Base-by-base conservation (phyloP, 345 rosid genomes). In the Citrus hindsii region DNA sequence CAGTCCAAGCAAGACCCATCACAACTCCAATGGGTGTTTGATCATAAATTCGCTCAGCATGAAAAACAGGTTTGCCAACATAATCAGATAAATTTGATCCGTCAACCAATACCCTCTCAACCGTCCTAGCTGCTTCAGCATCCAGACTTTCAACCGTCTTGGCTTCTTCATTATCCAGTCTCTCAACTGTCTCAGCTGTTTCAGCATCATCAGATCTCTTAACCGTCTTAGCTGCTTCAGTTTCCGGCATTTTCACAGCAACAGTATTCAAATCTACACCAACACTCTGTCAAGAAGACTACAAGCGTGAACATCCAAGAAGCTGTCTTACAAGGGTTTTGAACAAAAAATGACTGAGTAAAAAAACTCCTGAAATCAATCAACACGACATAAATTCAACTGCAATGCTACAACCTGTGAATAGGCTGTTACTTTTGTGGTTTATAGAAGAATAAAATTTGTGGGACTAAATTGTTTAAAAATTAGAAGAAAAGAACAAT, bases 1-100 rank as follows among this genome's bases (percentile, higher is more conserved):
- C 89, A 69, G 99, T 96, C 98, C 99, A 96, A 64, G 98, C 99
- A 74, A 96, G 94, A 80, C 99, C 99, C 99, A 96, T 93, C 74
- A 97, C 99, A 60, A 97, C 98, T 69, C 99, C 99, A 48, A 90
- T 81, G 5, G 99, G 99, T 56, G 99, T 92, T 73, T 81, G 92
- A 76, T 92, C 91, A 37, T 94, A 97, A 59, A 97, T 89, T 76
- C 97, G 93, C 74, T 97, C 99, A 2, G 97, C 99, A 38, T 94
- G 99, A 86, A 96, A 96, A 28, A 92, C 94, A 3, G 98, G 98
- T 81, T 94, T 96, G 67, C 98, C 99, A 66, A 97, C 98, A 82
- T 85, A 97, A 82, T 97, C 91, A 53, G 58, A 53, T 53, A 53
- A 53, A 53, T 53, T 53, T 53, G 94, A 81, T 61, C 84, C 67